Evolutionary conservation across 2,329 filamentous ascomycete species (phyloP), one percentile per base, ranked within the genome.

Genomic region (Penicillium sp.): DNA sequence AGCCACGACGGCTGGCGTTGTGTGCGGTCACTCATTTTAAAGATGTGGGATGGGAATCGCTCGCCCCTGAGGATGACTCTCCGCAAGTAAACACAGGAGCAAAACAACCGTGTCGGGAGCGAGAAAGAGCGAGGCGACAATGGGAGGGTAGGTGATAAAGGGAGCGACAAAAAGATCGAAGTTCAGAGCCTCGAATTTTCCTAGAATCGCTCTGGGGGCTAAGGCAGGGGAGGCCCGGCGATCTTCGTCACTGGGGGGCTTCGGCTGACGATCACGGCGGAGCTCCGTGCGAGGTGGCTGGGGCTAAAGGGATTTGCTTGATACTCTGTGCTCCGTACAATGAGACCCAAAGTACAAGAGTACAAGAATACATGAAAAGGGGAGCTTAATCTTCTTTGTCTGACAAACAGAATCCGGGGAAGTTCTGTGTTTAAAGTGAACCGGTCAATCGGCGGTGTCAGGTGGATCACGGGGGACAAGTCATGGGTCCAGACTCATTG

Each of bases 1-100:
- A 70, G 69, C 65, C 73, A 69, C 42, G 68, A 70, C 29, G 70
- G 63, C 64, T 65, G 67, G 49, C 65, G 68, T 64, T 70, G 68
- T 53, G 67, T 57, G 55, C 63, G 69, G 59, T 72, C 72, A 58
- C 67, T 68, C 74, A 76, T 75, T 48, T 65, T 57, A 58, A 47
- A 46, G 42, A 35, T 42, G 39, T 54, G 31, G 33, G 45, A 55
- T 49, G 33, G 31, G 52, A 48, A 45, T 50, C 59, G 33, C 52
- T 56, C 57, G 50, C 46, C 50, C 43, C 54, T 44, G 27, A 45
- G 39, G 56, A 27, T 55, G 47, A 52, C 19, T 62, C 55, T 60
- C 54, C 55, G 54, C 54, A 50, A 26, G 44, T 27, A 54, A 27
- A 42, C 35, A 26, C 14, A 21, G 13, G n/a, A n/a, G 11, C 19